phyloP scores from a whole-genome alignment of 2,329 filamentous ascomycete species.

The Neurospora crassa region DNA sequence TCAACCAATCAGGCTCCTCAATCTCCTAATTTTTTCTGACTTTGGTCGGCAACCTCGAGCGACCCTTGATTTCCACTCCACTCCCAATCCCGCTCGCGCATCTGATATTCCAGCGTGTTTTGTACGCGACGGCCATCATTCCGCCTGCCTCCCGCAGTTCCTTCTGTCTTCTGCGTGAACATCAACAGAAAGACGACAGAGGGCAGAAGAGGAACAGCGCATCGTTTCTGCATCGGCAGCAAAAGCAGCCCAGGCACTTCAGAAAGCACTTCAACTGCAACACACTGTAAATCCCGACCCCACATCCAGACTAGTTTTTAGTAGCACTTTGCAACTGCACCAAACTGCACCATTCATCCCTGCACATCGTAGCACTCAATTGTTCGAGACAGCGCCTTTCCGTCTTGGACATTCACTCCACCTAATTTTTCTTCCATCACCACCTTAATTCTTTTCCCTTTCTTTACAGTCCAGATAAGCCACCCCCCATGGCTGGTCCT shows the following conservation, averaged over 20 bases:
- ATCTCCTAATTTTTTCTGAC: background rate
- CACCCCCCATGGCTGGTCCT: conserved; percentile 18
- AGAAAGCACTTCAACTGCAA: background rate
- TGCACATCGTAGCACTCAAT: background rate
- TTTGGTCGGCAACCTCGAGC: conserved; percentile 4
- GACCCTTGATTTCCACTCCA: conserved; percentile 1
- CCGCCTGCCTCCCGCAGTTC: background rate
- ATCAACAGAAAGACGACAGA: background rate
- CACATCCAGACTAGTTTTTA: background rate
- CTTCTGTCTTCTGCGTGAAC: background rate
- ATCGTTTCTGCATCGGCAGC: background rate
- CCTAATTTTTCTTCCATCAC: conserved; percentile 6
- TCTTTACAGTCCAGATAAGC: conserved; percentile 3
- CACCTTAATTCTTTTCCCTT: background rate
- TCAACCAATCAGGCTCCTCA: conserved; percentile 14
- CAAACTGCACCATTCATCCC: conserved; percentile 1
- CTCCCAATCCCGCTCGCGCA: background rate
- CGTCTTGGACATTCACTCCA: background rate
- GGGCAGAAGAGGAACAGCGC: background rate
- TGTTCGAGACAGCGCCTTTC: background rate
- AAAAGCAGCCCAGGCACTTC: background rate
- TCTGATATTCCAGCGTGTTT: background rate
- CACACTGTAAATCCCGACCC: background rate
- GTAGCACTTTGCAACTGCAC: background rate
- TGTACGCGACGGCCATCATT: conserved; percentile 3